These are phyloP conservation scores for Macrotyloma uniflorum DNA, from an alignment of 306 rosid genomes.

Conservation along the genomic window DNA sequence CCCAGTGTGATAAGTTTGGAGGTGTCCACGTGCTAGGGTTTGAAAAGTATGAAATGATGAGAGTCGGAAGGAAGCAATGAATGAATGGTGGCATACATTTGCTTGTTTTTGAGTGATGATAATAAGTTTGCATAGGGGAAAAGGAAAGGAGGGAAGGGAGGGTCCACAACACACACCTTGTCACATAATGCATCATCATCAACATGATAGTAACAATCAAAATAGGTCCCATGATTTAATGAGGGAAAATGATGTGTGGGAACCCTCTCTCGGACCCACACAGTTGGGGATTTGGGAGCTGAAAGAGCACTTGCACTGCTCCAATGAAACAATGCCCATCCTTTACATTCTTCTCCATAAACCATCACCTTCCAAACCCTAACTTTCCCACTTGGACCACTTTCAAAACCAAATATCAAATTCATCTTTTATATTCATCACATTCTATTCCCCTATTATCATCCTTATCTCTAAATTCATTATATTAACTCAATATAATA, in stretches of 20 bases:
- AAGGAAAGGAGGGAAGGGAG: background rate
- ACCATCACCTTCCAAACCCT: background rate
- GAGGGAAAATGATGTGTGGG: conserved; percentile 37
- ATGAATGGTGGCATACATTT: too few relatives aligned
- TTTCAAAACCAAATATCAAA: too few relatives aligned
- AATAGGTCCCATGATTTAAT: conserved; percentile 39
- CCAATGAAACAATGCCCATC: conserved; percentile 41
- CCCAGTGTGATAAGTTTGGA: conserved; percentile 43
- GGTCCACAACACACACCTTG: conserved; percentile 27
- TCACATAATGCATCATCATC: conserved; percentile 40
- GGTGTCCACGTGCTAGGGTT: conserved; percentile 46
- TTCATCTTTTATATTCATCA: too few relatives aligned
- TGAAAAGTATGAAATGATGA: conserved; percentile 41
- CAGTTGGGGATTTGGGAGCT: conserved; percentile 49
- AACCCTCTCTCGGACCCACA: conserved; percentile 20
- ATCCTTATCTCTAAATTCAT: too few relatives aligned
- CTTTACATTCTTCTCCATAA: conserved; percentile 33
- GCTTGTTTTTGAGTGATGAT: conserved; percentile 7
- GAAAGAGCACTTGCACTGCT: conserved; percentile 31
- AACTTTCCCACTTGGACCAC: too few relatives aligned
- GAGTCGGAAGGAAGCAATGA: background rate
- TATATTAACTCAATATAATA: too few relatives aligned
- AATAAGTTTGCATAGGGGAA: conserved; percentile 30
- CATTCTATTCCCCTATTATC: too few relatives aligned
- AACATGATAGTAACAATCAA: conserved; percentile 36